These are phyloP conservation scores for Pyrrhoderma noxium DNA, from an alignment of 1,284 basidiomycete species.

Conservation along the genomic window DNA sequence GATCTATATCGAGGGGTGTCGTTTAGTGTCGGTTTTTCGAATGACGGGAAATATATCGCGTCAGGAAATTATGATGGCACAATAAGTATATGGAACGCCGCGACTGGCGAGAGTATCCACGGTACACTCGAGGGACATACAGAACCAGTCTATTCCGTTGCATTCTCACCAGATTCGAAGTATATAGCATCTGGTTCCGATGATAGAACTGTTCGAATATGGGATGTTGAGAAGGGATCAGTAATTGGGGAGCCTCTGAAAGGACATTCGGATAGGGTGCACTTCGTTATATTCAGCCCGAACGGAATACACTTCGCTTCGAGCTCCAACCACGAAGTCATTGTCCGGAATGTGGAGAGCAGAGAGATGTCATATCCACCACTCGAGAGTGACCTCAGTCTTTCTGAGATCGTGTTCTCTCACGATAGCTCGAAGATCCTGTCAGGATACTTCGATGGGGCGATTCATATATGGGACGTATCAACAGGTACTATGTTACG, in stretches of 20 bases:
- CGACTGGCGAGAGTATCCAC: conserved; percentile 1
- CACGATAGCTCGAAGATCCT: too few species aligned
- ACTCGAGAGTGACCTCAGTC: neutral
- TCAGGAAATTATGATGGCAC: neutral
- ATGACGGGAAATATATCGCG: neutral
- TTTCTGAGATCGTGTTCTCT: neutral
- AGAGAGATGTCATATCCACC: neutral
- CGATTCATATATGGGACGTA: too few species aligned
- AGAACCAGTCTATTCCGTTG: conserved; percentile 18
- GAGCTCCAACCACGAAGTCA: neutral
- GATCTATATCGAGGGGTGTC: too few species aligned
- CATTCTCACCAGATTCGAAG: conserved; percentile 4
- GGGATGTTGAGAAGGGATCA: neutral
- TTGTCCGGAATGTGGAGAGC: neutral
- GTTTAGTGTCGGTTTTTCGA: neutral
- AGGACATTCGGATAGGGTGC: conserved; percentile 64
- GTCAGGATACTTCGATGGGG: too few species aligned
- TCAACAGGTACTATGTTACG: neutral
- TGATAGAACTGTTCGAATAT: conserved; percentile 9
- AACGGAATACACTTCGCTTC: neutral
- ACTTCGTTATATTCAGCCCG: neutral
- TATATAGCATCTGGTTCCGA: conserved; percentile 4
- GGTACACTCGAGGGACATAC: conserved; percentile 17
- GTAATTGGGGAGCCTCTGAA: conserved; percentile 69
- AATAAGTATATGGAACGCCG: conserved; percentile 21